Percentiles rank a stretch among this genome's conserved stretches.
Conservation (phyloP, 345 rosid genomes). For the Cardamine occulta region DNA sequence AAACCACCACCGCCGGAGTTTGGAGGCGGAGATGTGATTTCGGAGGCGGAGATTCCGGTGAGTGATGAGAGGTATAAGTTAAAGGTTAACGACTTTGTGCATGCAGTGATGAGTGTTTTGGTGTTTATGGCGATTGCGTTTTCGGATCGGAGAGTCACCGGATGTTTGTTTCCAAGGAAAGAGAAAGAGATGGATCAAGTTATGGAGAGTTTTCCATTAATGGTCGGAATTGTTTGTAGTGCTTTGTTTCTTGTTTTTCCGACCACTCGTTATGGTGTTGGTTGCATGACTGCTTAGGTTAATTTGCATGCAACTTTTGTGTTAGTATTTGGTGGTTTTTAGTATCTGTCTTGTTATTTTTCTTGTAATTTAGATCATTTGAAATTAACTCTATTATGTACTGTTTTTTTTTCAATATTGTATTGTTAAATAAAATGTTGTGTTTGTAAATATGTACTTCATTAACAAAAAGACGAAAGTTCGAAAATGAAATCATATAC, state of each 20-base stretch:
- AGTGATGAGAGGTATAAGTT: conserved; percentile 67
- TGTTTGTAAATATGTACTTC: neutral
- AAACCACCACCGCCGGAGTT: conserved; percentile 37
- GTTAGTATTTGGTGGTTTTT: neutral
- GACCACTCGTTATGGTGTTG: conserved; percentile 63
- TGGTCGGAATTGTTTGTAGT: conserved; percentile 77
- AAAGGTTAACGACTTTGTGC: conserved; percentile 64
- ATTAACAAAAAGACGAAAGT: neutral
- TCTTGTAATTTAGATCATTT: neutral
- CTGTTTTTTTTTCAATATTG: neutral
- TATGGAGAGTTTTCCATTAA: conserved; percentile 83
- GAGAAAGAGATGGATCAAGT: conserved; percentile 77
- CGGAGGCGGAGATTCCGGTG: conserved; percentile 48
- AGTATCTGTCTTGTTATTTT: neutral
- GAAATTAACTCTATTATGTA: neutral
- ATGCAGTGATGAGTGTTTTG: conserved; percentile 74
- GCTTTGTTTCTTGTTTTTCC: conserved; percentile 76
- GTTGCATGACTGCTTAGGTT: conserved; percentile 62
- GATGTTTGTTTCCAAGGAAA: conserved; percentile 64
- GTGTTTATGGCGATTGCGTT: conserved; percentile 75
- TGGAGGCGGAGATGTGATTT: conserved; percentile 56
- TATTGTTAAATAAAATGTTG: neutral
- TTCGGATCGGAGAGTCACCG: conserved; percentile 66
- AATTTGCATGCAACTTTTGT: neutral
- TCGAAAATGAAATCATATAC: no score